Conservation (phyloP, 2,329 filamentous ascomycete genomes). For the Colletotrichum eremochloae region DNA sequence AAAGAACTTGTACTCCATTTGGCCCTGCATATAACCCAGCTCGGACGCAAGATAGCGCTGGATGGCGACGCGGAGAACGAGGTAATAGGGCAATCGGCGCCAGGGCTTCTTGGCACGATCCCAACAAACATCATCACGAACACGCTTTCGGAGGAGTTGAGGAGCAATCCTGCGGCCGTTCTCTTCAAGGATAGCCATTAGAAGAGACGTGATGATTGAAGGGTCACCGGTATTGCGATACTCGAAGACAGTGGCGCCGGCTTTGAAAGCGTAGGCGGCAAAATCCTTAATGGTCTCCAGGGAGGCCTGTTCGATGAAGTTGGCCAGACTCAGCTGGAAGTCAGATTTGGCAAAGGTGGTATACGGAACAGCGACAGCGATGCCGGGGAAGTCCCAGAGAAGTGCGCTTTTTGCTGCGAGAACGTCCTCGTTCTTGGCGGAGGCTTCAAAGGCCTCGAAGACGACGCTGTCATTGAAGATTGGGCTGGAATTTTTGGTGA, state of each 20-base stretch:
- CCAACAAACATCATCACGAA: conserved; percentile 73
- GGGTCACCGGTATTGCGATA: conserved; percentile 70
- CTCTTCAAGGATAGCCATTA: conserved; percentile 71
- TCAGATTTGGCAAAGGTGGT: conserved; percentile 45
- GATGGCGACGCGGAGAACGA: conserved; percentile 70
- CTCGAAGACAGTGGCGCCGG: conserved; percentile 62
- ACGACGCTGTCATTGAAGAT: conserved; percentile 48
- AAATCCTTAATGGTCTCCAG: conserved; percentile 67
- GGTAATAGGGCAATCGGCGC: conserved; percentile 73
- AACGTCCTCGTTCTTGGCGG: conserved; percentile 65
- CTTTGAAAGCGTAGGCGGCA: conserved; percentile 65
- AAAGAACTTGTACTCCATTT: conserved; percentile 69
- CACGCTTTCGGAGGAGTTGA: conserved; percentile 64
- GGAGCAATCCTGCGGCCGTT: conserved; percentile 58
- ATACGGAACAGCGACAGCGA: conserved; percentile 61
- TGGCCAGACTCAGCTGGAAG: conserved; percentile 54
- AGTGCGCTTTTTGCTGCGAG: conserved; percentile 65
- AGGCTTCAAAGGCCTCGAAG: conserved; percentile 72
- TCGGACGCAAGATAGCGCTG: conserved; percentile 63
- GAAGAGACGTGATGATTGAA: conserved; percentile 68
- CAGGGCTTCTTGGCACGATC: conserved; percentile 65
- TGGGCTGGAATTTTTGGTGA: conserved; percentile 35
- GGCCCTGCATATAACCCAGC: conserved; percentile 57
- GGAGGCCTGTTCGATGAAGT: conserved; percentile 69
- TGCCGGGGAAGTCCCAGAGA: conserved; percentile 71